Evolutionary conservation across 352 stramenopile species (phyloP).

Genomic region (Phytophthora sp.): DNA sequence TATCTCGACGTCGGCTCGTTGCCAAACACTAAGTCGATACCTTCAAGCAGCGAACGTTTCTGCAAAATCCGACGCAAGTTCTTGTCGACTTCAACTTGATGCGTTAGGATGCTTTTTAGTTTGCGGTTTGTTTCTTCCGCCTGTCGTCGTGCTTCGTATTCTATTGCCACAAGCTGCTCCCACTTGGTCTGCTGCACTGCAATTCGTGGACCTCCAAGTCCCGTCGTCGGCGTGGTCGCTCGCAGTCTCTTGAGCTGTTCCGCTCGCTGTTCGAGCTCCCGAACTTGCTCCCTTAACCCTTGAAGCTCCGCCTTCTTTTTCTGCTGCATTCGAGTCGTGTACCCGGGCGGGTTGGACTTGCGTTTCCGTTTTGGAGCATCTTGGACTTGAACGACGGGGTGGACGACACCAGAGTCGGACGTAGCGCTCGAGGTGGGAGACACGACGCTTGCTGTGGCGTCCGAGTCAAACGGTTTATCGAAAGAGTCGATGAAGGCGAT

Average conservation of each 20-base stretch:
- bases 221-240: background rate
- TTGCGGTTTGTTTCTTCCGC: conserved; percentile 23
- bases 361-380: conserved; percentile 1
- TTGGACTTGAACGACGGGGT: too few species aligned
- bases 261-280: conserved; percentile 3
- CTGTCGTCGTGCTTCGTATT: conserved; percentile 8
- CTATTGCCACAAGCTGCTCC: background rate
- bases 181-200: conserved; percentile 4
- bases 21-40: conserved; percentile 29
- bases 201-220: background rate
- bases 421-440: too few species aligned
- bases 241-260: background rate
- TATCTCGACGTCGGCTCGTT: conserved; percentile 25
- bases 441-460: too few species aligned
- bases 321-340: conserved; percentile 15
- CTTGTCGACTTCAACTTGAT: conserved; percentile 21
- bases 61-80: conserved; percentile 17
- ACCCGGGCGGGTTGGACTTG: conserved; percentile 16
- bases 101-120: conserved; percentile 17
- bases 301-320: conserved; percentile 11
- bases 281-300: conserved; percentile 8
- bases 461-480: conserved; percentile 10
- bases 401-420: too few species aligned
- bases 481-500: conserved; percentile 41
- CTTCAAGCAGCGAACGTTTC: conserved; percentile 24